A percentile compares a stretch with the other conserved stretches of the same genome.
These are phyloP conservation scores for Pseudogymnoascus sp. DNA, from an alignment of 2,329 filamentous ascomycete genomes.

Conservation along the genomic window DNA sequence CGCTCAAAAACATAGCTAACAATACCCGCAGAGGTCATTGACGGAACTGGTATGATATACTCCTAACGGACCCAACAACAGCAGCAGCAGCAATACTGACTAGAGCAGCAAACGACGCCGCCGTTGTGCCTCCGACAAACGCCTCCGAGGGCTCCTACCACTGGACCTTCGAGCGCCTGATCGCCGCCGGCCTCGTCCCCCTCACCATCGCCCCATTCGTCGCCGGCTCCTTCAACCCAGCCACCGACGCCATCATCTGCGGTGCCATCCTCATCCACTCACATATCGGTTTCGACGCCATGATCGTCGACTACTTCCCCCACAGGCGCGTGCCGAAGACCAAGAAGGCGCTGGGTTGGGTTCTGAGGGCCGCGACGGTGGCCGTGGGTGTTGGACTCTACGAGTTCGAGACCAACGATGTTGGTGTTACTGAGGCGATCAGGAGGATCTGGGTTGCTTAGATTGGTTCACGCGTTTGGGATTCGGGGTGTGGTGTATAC, in stretches of 20 bases:
- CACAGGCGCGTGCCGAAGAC: slow-evolving; percentile 57
- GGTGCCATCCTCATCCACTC: slow-evolving; percentile 80
- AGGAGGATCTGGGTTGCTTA: slow-evolving; percentile 85
- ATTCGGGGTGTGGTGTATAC: slow-evolving; percentile 4
- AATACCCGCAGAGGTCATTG: slow-evolving; percentile 53
- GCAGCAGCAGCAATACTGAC: not conserved
- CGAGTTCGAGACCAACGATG: slow-evolving; percentile 98
- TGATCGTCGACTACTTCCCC: slow-evolving; percentile 89
- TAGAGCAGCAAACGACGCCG: slow-evolving; percentile 73
- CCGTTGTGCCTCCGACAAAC: slow-evolving; percentile 60
- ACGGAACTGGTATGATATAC: slow-evolving; percentile 59
- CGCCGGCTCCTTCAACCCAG: slow-evolving; percentile 81
- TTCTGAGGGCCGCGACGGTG: slow-evolving; percentile 68
- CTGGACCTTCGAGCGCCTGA: slow-evolving; percentile 89
- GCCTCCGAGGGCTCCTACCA: slow-evolving; percentile 92
- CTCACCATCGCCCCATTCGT: slow-evolving; percentile 88
- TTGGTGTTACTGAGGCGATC: slow-evolving; percentile 83
- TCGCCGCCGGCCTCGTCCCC: slow-evolving; percentile 75
- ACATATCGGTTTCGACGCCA: slow-evolving; percentile 88
- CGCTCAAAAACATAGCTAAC: slow-evolving; percentile 34
- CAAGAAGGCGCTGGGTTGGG: slow-evolving; percentile 64
- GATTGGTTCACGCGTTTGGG: slow-evolving; percentile 11
- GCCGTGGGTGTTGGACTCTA: slow-evolving; percentile 83
- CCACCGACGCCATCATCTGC: slow-evolving; percentile 78
- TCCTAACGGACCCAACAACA: not conserved